Evolutionary conservation across 768 basidiomycete species (phyloP), one percentile per base, ranked within the genome.

Genomic region (Agrocybe pediades): DNA sequence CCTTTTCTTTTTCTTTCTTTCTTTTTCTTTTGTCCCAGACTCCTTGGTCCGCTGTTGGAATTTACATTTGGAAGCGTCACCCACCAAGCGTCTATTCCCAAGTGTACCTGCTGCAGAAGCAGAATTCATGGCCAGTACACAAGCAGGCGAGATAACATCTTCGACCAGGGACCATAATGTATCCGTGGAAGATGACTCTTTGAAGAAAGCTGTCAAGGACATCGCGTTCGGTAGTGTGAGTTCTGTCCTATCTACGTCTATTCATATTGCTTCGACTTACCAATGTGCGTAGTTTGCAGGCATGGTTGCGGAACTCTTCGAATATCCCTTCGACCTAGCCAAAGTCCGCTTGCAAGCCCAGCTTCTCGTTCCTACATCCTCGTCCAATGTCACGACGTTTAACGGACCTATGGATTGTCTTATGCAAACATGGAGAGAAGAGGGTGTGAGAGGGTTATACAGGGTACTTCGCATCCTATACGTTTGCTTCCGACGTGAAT

Each of bases 291-390:
- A 93, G 92, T 71, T 85, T 51, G 92, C 95, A 51, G 95, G 95
- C 21, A 93, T 96, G 77, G 76, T 82, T 8, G 87, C 94, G 9
- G 78, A 80, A 60, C 75, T 94, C 15, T 87, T 97, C 57, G 95
- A 96, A 73, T 93, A 97, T 67, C 96, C 96, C 0, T 94, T 96
- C 64, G 95, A 98, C 71, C 82, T 98, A 29, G 89, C 93, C 51
- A 98, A 97, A 74, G 95, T 97, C 54, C 83, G 95, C 45, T 79
- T 98, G 40, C 96, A 98, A 69, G 83, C 91, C 1, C 96, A 98
- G 64, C 86, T 95, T 11, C 77, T 95, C 49, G 85, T 90, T 56
- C 72, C 82, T 36, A 15, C 29, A 9, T 46, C 60, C 6, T 60
- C 82, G 13, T 73, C 80, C 19, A 67, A 71, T 51, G 55, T 65